These are phyloP conservation scores for Tremella fuciformis DNA, from an alignment of 768 basidiomycete genomes.

Conservation along the genomic window DNA sequence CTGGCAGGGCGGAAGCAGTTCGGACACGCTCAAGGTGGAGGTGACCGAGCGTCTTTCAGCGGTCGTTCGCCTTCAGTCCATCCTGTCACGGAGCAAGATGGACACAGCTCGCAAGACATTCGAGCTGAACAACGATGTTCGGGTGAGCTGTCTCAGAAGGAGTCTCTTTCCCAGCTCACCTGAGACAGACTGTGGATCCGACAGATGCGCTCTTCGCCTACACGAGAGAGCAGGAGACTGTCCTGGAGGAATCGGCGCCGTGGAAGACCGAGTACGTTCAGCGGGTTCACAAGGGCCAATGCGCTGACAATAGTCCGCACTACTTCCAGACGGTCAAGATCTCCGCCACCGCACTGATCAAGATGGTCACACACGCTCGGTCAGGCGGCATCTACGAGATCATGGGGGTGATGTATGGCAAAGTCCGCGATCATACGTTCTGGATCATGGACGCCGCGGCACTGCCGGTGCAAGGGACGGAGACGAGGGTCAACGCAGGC, in stretches of 20 bases:
- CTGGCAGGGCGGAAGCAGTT: no score
- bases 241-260: slow-evolving; percentile 64
- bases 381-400: slow-evolving; percentile 98
- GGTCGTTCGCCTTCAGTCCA: not conserved
- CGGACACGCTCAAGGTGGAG: no score
- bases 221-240: slow-evolving; percentile 50
- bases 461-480: slow-evolving; percentile 94
- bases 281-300: not conserved
- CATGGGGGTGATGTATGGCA: slow-evolving; percentile 99
- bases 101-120: slow-evolving; percentile 50
- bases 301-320: slow-evolving; percentile 50
- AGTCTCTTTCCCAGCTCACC: not conserved
- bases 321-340: slow-evolving; percentile 57
- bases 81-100: slow-evolving; percentile 11
- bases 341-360: slow-evolving; percentile 58
- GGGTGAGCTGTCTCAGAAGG: slow-evolving; percentile 19
- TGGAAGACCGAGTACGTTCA: slow-evolving; percentile 77
- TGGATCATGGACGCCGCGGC: slow-evolving; percentile 94
- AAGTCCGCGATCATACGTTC: slow-evolving; percentile 60
- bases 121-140: slow-evolving; percentile 53
- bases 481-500: slow-evolving; percentile 94
- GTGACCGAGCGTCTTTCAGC: no score
- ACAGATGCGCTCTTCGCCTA: slow-evolving; percentile 51
- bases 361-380: slow-evolving; percentile 73
- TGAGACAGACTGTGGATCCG: slow-evolving; percentile 40